Conservation (phyloP, 768 basidiomycete genomes). For the Gymnopilus dilepis region DNA sequence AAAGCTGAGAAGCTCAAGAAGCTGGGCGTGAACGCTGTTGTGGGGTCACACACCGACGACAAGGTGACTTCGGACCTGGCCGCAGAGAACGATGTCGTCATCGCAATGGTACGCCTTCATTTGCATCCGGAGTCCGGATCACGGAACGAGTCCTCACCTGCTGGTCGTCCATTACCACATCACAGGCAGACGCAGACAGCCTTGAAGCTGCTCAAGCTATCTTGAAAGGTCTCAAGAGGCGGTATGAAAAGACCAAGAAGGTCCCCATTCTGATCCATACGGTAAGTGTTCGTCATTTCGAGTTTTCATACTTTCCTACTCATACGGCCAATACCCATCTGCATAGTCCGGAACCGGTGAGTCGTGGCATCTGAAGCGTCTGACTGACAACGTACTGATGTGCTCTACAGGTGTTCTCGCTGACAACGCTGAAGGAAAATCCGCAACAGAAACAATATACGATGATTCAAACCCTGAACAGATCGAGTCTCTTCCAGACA, state of each 20-base stretch:
- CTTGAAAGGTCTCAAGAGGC: constrained; percentile 54
- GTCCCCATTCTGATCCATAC: constrained; percentile 59
- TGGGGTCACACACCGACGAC: constrained; percentile 44
- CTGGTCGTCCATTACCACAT: no score
- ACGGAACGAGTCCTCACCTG: neutral
- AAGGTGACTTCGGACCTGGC: constrained; percentile 44
- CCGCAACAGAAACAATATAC: constrained; percentile 43
- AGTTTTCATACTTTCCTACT: neutral
- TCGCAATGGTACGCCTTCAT: constrained; percentile 37
- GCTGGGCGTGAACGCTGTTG: constrained; percentile 41
- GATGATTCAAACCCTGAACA: constrained; percentile 52
- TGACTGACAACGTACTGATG: neutral
- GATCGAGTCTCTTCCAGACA: constrained; percentile 49
- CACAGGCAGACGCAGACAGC: constrained; percentile 46
- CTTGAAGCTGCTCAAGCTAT: constrained; percentile 47
- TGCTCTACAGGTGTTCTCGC: constrained; percentile 39
- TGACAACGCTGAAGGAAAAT: constrained; percentile 48
- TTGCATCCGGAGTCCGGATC: neutral
- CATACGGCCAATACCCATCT: neutral
- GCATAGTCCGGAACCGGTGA: constrained; percentile 36
- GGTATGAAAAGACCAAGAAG: constrained; percentile 44
- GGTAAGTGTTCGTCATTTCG: constrained; percentile 36
- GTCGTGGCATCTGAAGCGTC: no score
- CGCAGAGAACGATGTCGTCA: constrained; percentile 45
- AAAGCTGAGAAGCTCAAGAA: constrained; percentile 49